Conservation (phyloP, 192 early-diverging fungal species). For the Spizellomyces punctatus region DNA sequence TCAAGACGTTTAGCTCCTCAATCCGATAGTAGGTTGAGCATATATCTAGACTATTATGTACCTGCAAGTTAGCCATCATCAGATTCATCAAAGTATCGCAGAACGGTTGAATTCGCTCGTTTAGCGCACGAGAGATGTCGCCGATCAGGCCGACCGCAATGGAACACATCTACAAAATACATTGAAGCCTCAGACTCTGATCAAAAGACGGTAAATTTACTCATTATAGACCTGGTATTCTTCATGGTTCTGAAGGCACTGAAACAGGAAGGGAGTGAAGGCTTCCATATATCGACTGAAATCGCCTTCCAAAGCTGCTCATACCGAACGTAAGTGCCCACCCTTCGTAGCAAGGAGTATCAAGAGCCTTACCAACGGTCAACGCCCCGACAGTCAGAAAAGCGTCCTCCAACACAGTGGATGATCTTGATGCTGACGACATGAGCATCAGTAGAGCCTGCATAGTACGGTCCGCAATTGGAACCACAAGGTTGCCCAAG, state of each 20-base stretch:
- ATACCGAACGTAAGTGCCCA: background rate
- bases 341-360: background rate
- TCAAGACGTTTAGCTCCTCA: background rate
- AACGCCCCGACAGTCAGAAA: constrained; percentile 91
- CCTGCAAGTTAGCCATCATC: constrained; percentile 77
- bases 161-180: constrained; percentile 70
- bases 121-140: constrained; percentile 91
- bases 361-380: constrained; percentile 53
- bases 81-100: constrained; percentile 83
- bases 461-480: constrained; percentile 90
- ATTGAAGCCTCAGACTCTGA: background rate
- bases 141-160: constrained; percentile 97
- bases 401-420: constrained; percentile 89
- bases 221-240: constrained; percentile 60
- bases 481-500: constrained; percentile 69
- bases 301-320: constrained; percentile 74
- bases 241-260: constrained; percentile 84
- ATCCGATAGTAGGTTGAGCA: background rate
- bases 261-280: constrained; percentile 81
- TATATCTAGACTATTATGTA: constrained; percentile 5
- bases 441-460: constrained; percentile 79
- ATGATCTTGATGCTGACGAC: constrained; percentile 67
- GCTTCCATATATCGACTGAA: constrained; percentile 88
- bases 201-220: background rate
- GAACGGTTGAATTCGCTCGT: constrained; percentile 73